Conservation (phyloP, 805 yeast species). For the Barnettozyma californica region DNA sequence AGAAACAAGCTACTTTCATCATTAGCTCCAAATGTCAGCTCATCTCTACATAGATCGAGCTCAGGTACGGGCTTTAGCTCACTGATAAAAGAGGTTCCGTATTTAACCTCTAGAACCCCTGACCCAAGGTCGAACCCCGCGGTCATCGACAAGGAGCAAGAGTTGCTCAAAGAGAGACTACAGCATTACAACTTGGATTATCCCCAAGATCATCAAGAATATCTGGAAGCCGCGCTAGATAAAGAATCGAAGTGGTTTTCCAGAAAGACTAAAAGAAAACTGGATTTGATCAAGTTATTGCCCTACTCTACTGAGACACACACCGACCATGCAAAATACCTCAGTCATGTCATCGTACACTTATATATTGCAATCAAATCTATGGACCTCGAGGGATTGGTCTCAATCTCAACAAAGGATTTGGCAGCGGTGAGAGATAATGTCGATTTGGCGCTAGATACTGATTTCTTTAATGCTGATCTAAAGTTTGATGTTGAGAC, state of each 20-base stretch:
- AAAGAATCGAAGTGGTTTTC: constrained; percentile 36
- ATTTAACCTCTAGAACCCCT: constrained; percentile 20
- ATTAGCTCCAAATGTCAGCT: constrained; percentile 1
- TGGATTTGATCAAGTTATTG: constrained; percentile 35
- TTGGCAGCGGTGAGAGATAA: constrained; percentile 41
- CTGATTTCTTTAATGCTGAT: constrained; percentile 41
- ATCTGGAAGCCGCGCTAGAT: constrained; percentile 26
- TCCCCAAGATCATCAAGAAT: constrained; percentile 37
- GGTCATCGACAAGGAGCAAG: constrained; percentile 14
- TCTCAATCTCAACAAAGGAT: constrained; percentile 64
- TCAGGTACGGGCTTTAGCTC: constrained; percentile 13
- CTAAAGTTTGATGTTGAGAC: constrained; percentile 32
- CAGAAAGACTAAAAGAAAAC: constrained; percentile 29
- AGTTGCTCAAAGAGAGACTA: constrained; percentile 26
- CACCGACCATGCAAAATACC: constrained; percentile 62
- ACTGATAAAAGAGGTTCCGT: constrained; percentile 6
- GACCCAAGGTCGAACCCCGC: constrained; percentile 18
- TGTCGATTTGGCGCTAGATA: constrained; percentile 46
- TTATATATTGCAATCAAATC: constrained; percentile 73
- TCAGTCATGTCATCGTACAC: constrained; percentile 76
- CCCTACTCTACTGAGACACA: constrained; percentile 75
- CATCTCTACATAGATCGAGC: constrained; percentile 11
- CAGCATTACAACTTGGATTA: constrained; percentile 46
- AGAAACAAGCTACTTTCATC: constrained; percentile 14
- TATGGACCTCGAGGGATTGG: constrained; percentile 65